Base-by-base conservation (phyloP, 2,329 filamentous ascomycete genomes). In the Colletotrichum lini region DNA sequence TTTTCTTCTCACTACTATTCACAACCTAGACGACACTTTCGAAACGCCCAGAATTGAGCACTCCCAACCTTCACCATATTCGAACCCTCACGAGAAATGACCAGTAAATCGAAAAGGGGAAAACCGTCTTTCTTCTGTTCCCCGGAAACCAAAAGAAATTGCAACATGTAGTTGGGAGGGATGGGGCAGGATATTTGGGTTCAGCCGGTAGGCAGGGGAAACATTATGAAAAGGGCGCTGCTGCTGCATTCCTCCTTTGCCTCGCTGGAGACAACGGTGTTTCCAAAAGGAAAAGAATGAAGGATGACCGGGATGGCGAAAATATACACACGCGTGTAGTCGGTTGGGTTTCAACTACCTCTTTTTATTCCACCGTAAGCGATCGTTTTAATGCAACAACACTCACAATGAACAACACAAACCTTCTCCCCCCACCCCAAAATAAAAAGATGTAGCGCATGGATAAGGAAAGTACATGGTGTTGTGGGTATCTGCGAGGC, bases 21-120 rank as follows among this genome's bases (percentile, higher is more conserved):
- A 53, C 38, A 58, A 59, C 68, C 68, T 71, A 67, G 58, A 68
- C 54, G 47, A 69, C 38, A 66, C 58, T 58, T 62, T 54, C 68
- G 50, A 58, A 44, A 62, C 65, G 58, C 68, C 64, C 52, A 44
- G 58, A 52, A 68, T 53, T 49, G 58, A 50, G 58, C 68, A 58
- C 58, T 53, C 38, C 52, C 26, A 21, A 65, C 61, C 38, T 52
- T 57, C 42, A 52, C 40, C 65, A 67, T 38, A 61, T 52, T 63
- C 65, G 65, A 71, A 71, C 50, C 67, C 64, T 66, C 38, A 68
- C 58, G 65, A 71, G 68, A 71, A 68, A 71, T 58, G 68, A 71
- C 42, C 44, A 63, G 53, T 10, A 53, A 35, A 67, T 50, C 49
- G 35, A 50, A 63, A 16, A 26, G 44, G 56, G 12, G 21, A 57